These are phyloP conservation scores for Veloporphyrellus conicus DNA, from an alignment of 1,284 basidiomycete species.

Conservation along the genomic window DNA sequence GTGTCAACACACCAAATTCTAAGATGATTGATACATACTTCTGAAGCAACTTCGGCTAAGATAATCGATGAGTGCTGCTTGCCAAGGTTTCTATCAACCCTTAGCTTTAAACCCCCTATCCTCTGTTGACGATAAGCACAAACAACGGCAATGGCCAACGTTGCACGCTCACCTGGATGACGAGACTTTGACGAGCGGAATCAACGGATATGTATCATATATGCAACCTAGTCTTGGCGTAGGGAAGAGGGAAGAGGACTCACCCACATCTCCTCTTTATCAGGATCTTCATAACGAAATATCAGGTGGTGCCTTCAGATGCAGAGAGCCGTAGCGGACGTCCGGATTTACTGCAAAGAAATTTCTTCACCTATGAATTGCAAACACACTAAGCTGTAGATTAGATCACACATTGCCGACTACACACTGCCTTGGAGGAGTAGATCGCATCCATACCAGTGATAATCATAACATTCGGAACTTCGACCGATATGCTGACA, in stretches of 20 bases:
- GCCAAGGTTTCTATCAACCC: too few relatives aligned
- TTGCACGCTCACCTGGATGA: too few relatives aligned
- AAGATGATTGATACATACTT: too few relatives aligned
- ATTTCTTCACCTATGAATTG: conserved; percentile 65
- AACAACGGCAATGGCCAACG: too few relatives aligned
- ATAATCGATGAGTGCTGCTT: too few relatives aligned
- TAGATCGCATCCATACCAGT: conserved; percentile 71
- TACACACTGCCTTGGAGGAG: conserved; percentile 55
- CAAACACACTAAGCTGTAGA: conserved; percentile 1
- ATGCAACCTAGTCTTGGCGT: conserved; percentile 52
- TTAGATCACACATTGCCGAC: neutral
- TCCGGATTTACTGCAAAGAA: conserved; percentile 66
- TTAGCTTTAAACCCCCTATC: too few relatives aligned
- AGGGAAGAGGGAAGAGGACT: conserved; percentile 32
- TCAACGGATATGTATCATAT: conserved; percentile 87
- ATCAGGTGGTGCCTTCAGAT: conserved; percentile 95
- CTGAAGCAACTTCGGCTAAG: too few relatives aligned
- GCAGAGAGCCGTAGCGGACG: conserved; percentile 69
- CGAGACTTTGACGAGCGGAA: conserved; percentile 80
- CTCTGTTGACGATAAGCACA: too few relatives aligned
- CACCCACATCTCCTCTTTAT: conserved; percentile 73
- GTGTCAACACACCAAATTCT: too few relatives aligned
- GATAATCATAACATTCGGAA: conserved; percentile 1
- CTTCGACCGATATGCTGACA: too few relatives aligned
- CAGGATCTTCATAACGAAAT: conserved; percentile 64